These are phyloP conservation scores for Penstemon eatonii DNA, from an alignment of 257 asterid species.

Conservation along the genomic window DNA sequence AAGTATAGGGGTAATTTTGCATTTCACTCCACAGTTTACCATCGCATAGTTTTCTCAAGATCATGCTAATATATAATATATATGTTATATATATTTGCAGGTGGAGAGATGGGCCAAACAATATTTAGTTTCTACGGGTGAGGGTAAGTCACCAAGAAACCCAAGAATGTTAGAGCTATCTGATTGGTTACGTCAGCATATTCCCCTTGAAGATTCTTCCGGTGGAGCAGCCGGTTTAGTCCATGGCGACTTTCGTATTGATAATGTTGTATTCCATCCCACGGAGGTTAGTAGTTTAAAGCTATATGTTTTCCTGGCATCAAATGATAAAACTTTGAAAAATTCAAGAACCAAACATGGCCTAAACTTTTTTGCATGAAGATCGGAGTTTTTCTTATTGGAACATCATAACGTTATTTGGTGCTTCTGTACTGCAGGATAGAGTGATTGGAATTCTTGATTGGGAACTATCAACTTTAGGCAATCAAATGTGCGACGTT, in stretches of 20 bases:
- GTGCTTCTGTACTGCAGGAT: constrained; percentile 58
- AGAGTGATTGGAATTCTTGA: constrained; percentile 92
- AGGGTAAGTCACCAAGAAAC: constrained; percentile 79
- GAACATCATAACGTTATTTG: background rate
- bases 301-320: background rate
- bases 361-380: background rate
- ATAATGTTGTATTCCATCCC: constrained; percentile 96
- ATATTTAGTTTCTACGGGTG: constrained; percentile 82
- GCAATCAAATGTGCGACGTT: constrained; percentile 96
- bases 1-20: too few species aligned
- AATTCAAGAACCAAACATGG: too few species aligned
- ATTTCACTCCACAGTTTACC: too few species aligned
- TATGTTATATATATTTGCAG: constrained; percentile 36
- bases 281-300: constrained; percentile 60
- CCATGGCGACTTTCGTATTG: constrained; percentile 96
- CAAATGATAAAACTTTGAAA: too few species aligned
- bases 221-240: constrained; percentile 84
- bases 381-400: constrained; percentile 4
- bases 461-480: constrained; percentile 95
- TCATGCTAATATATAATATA: background rate
- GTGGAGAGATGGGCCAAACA: constrained; percentile 97
- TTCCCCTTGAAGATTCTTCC: constrained; percentile 90
- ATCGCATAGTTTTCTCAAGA: background rate
- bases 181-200: constrained; percentile 79
- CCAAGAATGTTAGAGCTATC: constrained; percentile 82